Percentiles rank a stretch among this genome's conserved stretches.
These are phyloP conservation scores for Neostapfia colusana DNA, from an alignment of 176 grass and related monocot species.

Conservation along the genomic window DNA sequence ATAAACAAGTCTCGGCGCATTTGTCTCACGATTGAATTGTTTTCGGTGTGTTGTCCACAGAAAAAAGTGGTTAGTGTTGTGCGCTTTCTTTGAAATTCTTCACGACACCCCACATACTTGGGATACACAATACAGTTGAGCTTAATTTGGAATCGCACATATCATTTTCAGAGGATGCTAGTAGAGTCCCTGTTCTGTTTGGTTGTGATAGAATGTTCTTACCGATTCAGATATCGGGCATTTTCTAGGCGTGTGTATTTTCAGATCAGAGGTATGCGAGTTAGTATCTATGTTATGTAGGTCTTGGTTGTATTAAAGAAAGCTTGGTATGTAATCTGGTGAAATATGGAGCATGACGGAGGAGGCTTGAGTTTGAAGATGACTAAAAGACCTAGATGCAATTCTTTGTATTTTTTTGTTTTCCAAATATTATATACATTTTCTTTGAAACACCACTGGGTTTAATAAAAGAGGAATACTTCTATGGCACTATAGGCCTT, in stretches of 20 bases:
- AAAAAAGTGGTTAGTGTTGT: not conserved
- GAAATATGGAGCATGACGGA: not conserved
- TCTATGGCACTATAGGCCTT: too few relatives aligned
- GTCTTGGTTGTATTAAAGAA: not conserved
- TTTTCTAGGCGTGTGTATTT: too few relatives aligned
- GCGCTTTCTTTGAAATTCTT: not conserved
- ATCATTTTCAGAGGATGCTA: too few relatives aligned
- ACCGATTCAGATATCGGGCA: too few relatives aligned
- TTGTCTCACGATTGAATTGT: constrained; percentile 13
- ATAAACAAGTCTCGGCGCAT: not conserved
- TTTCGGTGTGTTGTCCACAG: not conserved
- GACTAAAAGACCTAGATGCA: not conserved
- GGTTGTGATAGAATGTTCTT: too few relatives aligned
- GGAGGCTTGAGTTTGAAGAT: not conserved
- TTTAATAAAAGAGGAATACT: too few relatives aligned
- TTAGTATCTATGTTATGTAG: too few relatives aligned
- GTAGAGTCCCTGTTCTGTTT: too few relatives aligned
- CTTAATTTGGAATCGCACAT: not conserved
- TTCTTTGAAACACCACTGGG: too few relatives aligned
- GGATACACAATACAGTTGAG: not conserved
- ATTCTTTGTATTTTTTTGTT: not conserved
- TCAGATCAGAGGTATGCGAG: too few relatives aligned
- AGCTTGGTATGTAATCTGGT: not conserved
- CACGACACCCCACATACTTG: not conserved
- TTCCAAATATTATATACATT: too few relatives aligned